Evolutionary conservation across 2,329 filamentous ascomycete species (phyloP).

Genomic region (Ophiostoma angusticollis): DNA sequence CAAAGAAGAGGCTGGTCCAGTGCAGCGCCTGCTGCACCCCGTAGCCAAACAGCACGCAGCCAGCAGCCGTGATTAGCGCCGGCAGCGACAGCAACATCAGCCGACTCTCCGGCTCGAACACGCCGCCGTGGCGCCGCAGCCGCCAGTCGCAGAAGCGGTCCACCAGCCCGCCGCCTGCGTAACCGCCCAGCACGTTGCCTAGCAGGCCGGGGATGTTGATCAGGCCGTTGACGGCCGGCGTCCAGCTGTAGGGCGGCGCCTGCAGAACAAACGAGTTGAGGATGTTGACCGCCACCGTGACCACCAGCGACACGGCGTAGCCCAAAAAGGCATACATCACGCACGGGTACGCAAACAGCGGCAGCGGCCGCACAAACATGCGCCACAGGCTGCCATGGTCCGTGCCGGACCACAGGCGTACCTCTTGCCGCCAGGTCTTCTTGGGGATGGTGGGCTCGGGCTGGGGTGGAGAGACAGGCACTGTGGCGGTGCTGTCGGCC

Average conservation of each 20-base stretch:
- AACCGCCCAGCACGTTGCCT: constrained; percentile 30
- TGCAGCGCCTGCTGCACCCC: constrained; percentile 26
- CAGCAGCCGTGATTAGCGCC: constrained; percentile 27
- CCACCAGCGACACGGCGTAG: constrained; percentile 20
- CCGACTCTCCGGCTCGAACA: constrained; percentile 32
- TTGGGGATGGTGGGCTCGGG: constrained; percentile 7
- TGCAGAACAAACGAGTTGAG: constrained; percentile 22
- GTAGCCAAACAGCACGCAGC: constrained; percentile 31
- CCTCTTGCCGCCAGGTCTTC: constrained; percentile 17
- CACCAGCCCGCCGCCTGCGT: constrained; percentile 29
- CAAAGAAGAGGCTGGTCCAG: constrained; percentile 32
- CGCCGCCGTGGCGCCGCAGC: constrained; percentile 26
- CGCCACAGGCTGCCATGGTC: constrained; percentile 16
- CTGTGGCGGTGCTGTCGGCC: too few relatives aligned
- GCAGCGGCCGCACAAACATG: constrained; percentile 19
- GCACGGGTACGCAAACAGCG: constrained; percentile 21
- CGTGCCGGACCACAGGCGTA: constrained; percentile 18
- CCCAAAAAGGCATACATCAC: constrained; percentile 21
- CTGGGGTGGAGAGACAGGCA: not conserved
- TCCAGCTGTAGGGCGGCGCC: constrained; percentile 21
- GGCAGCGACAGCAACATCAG: constrained; percentile 28
- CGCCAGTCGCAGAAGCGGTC: constrained; percentile 29
- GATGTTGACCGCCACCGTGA: constrained; percentile 21
- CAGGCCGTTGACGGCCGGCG: constrained; percentile 19
- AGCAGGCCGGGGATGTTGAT: constrained; percentile 23